Evolutionary conservation across 1,139 yeast genomes (phyloP).

Genomic region (Hyphopichia fennica): DNA sequence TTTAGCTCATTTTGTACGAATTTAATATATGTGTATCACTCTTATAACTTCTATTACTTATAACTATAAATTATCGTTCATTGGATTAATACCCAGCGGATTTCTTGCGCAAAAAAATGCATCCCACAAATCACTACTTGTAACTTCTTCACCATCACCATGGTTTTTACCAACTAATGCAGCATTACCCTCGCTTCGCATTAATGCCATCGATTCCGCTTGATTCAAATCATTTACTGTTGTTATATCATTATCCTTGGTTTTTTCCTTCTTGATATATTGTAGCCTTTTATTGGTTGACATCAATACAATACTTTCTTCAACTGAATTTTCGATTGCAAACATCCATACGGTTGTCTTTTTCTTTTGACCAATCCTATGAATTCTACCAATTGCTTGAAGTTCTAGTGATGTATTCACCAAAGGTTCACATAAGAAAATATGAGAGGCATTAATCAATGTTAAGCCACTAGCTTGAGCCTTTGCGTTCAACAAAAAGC

Average conservation of each 20-base stretch:
- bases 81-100: slow-evolving; percentile 1
- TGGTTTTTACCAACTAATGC: slow-evolving; percentile 39
- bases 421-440: slow-evolving; percentile 85
- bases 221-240: slow-evolving; percentile 19
- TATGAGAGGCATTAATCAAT: slow-evolving; percentile 86
- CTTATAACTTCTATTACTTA: not conserved
- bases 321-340: slow-evolving; percentile 82
- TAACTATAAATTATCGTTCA: not conserved
- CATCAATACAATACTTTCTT: slow-evolving; percentile 73
- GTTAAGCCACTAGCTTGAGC: slow-evolving; percentile 91
- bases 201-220: slow-evolving; percentile 39
- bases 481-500: slow-evolving; percentile 79
- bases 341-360: slow-evolving; percentile 91
- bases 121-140: slow-evolving; percentile 58
- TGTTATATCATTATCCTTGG: not conserved
- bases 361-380: slow-evolving; percentile 82
- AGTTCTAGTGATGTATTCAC: slow-evolving; percentile 84
- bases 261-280: slow-evolving; percentile 20
- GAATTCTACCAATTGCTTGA: slow-evolving; percentile 90
- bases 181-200: slow-evolving; percentile 41
- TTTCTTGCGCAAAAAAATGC: slow-evolving; percentile 48
- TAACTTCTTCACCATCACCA: slow-evolving; percentile 57
- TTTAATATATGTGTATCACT: not conserved
- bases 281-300: slow-evolving; percentile 52
- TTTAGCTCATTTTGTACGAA: not conserved